A percentile compares a stretch with the other conserved stretches of the same genome.
Conservation (phyloP, 352 stramenopile species). For the Globisporangium camurandrum region DNA sequence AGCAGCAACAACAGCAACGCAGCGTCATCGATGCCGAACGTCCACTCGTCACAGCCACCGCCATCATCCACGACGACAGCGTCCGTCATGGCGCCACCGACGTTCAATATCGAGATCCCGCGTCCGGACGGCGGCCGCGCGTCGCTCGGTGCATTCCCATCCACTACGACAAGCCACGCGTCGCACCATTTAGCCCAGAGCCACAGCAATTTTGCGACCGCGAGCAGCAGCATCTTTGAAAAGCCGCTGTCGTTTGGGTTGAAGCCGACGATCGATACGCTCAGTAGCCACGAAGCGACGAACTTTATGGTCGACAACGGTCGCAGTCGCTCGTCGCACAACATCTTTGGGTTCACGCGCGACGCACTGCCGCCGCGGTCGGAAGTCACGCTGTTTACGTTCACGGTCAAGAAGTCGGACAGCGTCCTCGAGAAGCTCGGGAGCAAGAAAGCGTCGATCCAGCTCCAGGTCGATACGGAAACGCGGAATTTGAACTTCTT, state of each 20-base stretch:
- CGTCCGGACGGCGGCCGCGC: constrained; percentile 27
- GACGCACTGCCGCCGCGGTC: constrained; percentile 35
- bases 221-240: constrained; percentile 25
- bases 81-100: too few relatives aligned
- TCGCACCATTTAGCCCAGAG: too few relatives aligned
- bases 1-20: constrained; percentile 9
- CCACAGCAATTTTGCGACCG: too few relatives aligned
- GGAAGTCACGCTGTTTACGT: constrained; percentile 78
- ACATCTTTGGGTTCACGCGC: constrained; percentile 71
- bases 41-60: constrained; percentile 18
- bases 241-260: constrained; percentile 21
- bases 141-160: constrained; percentile 37
- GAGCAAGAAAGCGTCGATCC: constrained; percentile 77
- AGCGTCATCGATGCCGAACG: constrained; percentile 7
- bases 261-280: constrained; percentile 22
- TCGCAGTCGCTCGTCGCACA: constrained; percentile 58
- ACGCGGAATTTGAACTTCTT: constrained; percentile 80
- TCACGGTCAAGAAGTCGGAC: constrained; percentile 84
- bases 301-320: constrained; percentile 60
- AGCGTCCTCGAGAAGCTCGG: constrained; percentile 75
- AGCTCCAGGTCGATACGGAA: constrained; percentile 78
- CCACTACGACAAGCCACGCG: background rate
- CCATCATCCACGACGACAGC: too few relatives aligned
- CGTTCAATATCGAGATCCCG: constrained; percentile 58
- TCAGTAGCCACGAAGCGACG: constrained; percentile 14